Percentiles rank a stretch among this genome's conserved stretches.
phyloP scores from a whole-genome alignment of 164 flowering plant species.

The Chimonanthus praecox region DNA sequence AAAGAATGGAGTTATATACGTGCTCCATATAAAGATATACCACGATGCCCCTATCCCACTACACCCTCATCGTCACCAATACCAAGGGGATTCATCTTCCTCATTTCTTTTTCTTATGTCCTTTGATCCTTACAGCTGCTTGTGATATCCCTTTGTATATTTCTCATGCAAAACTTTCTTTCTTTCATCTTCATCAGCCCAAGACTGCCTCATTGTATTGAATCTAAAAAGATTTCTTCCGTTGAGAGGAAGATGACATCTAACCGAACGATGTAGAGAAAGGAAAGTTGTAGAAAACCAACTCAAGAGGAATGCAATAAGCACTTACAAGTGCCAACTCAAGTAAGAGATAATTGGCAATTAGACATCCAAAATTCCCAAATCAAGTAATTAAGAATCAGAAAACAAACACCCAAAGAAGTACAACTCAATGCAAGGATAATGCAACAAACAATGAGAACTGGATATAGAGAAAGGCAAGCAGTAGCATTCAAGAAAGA shows the following conservation, averaged over 20 bases:
- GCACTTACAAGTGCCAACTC: background rate
- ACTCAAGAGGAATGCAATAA: background rate
- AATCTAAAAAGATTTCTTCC: slow-evolving; percentile 80
- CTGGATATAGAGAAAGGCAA: no score
- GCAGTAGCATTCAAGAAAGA: no score
- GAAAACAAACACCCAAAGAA: no score
- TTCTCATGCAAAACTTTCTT: no score
- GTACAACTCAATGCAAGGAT: no score
- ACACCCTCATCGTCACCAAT: no score
- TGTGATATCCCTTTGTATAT: slow-evolving; percentile 6
- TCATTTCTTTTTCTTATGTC: slow-evolving; percentile 45
- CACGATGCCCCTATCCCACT: no score
- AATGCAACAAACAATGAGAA: no score
- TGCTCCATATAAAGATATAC: no score
- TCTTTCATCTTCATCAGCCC: slow-evolving; percentile 73
- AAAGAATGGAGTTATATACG: no score
- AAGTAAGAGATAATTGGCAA: background rate
- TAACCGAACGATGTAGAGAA: no score
- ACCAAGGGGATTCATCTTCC: slow-evolving; percentile 16
- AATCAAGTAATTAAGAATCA: no score
- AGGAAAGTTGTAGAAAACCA: background rate
- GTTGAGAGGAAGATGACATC: slow-evolving; percentile 43
- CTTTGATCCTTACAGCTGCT: slow-evolving; percentile 28
- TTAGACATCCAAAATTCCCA: background rate
- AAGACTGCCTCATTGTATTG: slow-evolving; percentile 72